Evolutionary conservation across 805 yeast genomes (phyloP).

Genomic region (Kregervanrija delftensis): DNA sequence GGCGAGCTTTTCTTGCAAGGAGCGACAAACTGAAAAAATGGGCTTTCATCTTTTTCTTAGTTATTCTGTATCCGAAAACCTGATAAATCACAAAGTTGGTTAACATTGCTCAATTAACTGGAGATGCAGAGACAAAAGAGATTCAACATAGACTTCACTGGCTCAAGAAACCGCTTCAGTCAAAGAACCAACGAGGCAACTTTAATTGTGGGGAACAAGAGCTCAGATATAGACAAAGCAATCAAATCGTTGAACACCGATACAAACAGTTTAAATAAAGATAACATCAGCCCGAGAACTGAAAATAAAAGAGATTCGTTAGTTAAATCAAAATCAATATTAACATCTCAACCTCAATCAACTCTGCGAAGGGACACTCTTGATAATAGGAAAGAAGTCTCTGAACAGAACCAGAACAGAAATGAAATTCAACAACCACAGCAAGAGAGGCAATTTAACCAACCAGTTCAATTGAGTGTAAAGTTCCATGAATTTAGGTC

Average conservation of each 20-base stretch:
- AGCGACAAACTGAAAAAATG: too few species aligned
- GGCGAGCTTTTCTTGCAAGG: too few species aligned
- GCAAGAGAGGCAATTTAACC: constrained; percentile 7
- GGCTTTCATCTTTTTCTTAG: too few species aligned
- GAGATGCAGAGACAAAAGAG: constrained; percentile 17
- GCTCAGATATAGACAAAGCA: background rate
- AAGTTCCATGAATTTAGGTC: constrained; percentile 63
- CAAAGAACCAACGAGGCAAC: constrained; percentile 29
- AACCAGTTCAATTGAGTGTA: constrained; percentile 38
- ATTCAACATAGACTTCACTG: constrained; percentile 21
- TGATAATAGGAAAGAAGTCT: background rate
- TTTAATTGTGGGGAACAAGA: constrained; percentile 22
- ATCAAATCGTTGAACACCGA: too few species aligned
- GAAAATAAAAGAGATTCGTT: too few species aligned
- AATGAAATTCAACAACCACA: constrained; percentile 1
- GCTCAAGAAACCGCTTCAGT: constrained; percentile 22
- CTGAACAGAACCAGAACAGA: background rate
- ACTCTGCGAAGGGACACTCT: background rate
- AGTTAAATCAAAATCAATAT: too few species aligned
- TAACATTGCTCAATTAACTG: background rate
- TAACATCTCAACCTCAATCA: background rate
- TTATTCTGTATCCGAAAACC: too few species aligned
- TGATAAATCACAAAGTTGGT: too few species aligned
- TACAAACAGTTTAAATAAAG: too few species aligned
- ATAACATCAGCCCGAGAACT: too few species aligned